Evolutionary conservation across 352 stramenopile species (phyloP).

Genomic region (Blastocystis hominis): DNA sequence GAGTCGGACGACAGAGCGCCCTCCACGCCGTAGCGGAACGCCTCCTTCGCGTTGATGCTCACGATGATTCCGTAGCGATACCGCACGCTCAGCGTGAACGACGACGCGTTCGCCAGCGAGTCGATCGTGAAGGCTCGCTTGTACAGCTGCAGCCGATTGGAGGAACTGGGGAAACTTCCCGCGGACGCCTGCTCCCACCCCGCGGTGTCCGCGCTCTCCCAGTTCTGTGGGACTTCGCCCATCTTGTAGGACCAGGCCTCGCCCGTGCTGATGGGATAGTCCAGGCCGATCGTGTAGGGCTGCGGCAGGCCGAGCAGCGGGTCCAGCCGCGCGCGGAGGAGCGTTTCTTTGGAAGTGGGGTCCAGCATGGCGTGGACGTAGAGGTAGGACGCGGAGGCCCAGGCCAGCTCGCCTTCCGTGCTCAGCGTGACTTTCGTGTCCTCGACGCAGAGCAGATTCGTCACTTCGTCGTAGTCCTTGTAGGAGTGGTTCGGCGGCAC

Average conservation of each 20-base stretch:
- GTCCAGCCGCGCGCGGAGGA: not conserved
- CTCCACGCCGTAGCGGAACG: not conserved
- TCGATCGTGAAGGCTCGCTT: not conserved
- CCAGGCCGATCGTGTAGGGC: not conserved
- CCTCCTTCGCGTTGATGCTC: not conserved
- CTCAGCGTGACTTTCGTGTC: not conserved
- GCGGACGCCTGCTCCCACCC: not conserved
- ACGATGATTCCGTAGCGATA: not conserved
- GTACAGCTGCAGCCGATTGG: not conserved
- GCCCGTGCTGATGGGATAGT: not conserved
- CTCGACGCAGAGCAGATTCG: not conserved
- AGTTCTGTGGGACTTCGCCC: not conserved
- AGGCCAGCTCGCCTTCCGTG: not conserved
- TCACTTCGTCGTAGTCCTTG: not conserved
- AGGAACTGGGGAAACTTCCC: not conserved
- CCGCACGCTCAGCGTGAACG: not conserved
- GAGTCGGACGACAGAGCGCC: not conserved
- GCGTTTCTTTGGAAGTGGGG: not conserved
- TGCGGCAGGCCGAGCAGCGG: not conserved
- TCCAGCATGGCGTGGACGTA: conserved; percentile 4
- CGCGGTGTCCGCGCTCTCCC: not conserved
- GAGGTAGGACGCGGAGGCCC: not conserved
- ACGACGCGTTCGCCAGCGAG: not conserved
- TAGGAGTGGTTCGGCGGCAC: not conserved
- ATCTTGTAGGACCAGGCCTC: not conserved